phyloP scores from a whole-genome alignment of 1,284 basidiomycete species.

The Erythrobasidium hasegawianum region DNA sequence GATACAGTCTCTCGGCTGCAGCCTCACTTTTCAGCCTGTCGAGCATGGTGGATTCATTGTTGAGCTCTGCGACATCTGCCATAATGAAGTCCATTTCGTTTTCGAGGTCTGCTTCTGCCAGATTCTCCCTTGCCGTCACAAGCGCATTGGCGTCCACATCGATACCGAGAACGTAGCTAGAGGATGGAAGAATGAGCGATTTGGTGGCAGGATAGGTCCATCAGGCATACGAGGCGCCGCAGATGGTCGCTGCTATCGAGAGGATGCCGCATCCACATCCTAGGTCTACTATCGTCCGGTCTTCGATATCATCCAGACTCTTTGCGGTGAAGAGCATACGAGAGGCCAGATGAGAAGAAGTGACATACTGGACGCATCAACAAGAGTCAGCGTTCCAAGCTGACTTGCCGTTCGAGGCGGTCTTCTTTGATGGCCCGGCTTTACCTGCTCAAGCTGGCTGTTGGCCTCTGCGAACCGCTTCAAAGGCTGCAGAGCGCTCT shows the following conservation, averaged over 20 bases:
- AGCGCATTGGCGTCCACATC: slow-evolving; percentile 43
- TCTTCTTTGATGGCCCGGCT: neutral
- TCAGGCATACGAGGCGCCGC: slow-evolving; percentile 40
- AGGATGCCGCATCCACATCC: slow-evolving; percentile 41
- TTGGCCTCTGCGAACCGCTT: slow-evolving; percentile 33
- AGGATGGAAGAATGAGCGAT: neutral
- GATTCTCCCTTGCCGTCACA: slow-evolving; percentile 39
- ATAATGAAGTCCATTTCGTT: slow-evolving; percentile 41
- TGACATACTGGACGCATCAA: slow-evolving; percentile 33
- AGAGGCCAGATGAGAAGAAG: slow-evolving; percentile 33
- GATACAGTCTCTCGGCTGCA: neutral
- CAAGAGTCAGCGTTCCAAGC: no score
- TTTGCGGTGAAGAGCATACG: slow-evolving; percentile 34
- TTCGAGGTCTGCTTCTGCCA: slow-evolving; percentile 42
- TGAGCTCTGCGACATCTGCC: slow-evolving; percentile 34
- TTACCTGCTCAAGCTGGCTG: slow-evolving; percentile 29
- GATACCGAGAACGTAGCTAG: slow-evolving; percentile 42
- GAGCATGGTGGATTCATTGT: slow-evolving; percentile 21
- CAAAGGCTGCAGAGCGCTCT: slow-evolving; percentile 28
- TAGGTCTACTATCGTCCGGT: slow-evolving; percentile 40
- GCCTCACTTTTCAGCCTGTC: slow-evolving; percentile 10
- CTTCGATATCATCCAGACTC: slow-evolving; percentile 36
- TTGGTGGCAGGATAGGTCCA: neutral
- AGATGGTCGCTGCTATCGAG: slow-evolving; percentile 41
- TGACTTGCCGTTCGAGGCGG: neutral